Base-by-base conservation (phyloP, 2,329 filamentous ascomycete genomes). In the Capronia coronata region DNA sequence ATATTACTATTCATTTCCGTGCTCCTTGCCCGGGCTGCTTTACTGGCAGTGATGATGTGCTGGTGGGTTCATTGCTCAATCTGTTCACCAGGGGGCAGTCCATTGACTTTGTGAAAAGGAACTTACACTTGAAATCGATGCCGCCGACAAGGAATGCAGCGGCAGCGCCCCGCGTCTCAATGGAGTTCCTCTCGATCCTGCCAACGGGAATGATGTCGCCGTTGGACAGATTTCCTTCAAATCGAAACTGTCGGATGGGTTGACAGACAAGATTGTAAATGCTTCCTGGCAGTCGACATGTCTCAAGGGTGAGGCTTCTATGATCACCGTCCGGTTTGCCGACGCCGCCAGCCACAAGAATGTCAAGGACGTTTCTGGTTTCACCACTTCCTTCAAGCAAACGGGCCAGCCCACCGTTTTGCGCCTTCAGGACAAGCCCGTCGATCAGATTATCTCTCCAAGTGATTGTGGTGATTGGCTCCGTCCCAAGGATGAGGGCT, bases 321-420 rank as follows among this genome's bases (percentile, higher is more conserved):
- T 65, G 18, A 54, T 66, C 32, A 61, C 61, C 11, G 54, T 66
- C 43, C 58, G 57, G 2, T 59, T 65, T 18, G 48, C 61, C 35
- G 48, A 51, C 4, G 55, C 58, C 19, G 47, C 46, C 21, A 57
- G 52, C 34, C 54, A 60, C 22, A 57, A 59, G 35, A 49, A 54
- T n/a, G 39, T 49, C n/a, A 40, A 46, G 13, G 35, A 45, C 22
- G 18, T 40, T n/a, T 59, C 62, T n/a, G 64, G 64, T n/a, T 66
- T 66, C 49, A 62, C 64, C 2, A 54, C 63, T 32, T 66, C 64
- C 1, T 65, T 65, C 45, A 63, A 60, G 41, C 60, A 63, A 11
- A 52, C 55, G 29, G 59, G 57, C 3, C 45, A 54, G 8, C 61
- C 63, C 7, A 49, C 59, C 22, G 54, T 66, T n/a, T 52, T 64